Evolutionary conservation across 2,329 filamentous ascomycete genomes (phyloP), one percentile per base, ranked within the genome.

Genomic region (Monosporascus sp.): DNA sequence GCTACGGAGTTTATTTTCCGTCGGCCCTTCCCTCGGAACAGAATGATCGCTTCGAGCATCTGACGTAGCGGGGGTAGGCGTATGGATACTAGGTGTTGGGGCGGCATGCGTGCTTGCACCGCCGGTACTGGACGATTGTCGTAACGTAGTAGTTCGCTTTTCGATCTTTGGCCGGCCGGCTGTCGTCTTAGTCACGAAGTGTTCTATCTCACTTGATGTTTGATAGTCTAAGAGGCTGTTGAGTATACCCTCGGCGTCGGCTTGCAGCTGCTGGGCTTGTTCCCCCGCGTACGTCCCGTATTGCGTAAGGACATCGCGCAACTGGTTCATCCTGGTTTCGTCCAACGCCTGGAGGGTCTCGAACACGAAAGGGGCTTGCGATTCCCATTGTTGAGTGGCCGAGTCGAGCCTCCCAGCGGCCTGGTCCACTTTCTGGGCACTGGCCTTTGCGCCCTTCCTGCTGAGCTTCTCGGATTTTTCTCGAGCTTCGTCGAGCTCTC

Each of bases 241-340:
- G 53, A 99, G 75, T 26, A 90, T 90, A 56, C 86, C 85, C 68
- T 94, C 91, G 26, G 91, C 86, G 14, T 86, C 84, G 55, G 84
- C 76, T 57, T 90, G 84, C 56, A 81, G 86, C 53, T 88, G 83
- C 69, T 96, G 89, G 17, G 93, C 85, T 61, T 90, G 85, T 67
- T 99, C 94, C 27, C 90, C 83, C 69, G 97, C 93, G 67, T 96
- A 88, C 0, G 94, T 99, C 71, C 96, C 87, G 63, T 93, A 88
- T 66, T 97, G 92, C 1, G 94, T 97, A 56, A 99, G 80, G 41
- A 90, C 83, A 71, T 97, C 93, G 57, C 93, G 88, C 55, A 99
- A 78, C 66, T 95, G 88, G 70, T 97, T 96, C 61, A 95, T 77
- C 52, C 94, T 85, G 62, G 83, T 86, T 74, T 99, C 94, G 67